phyloP scores from a whole-genome alignment of 1,139 yeast species.

The Lodderomyces beijingensis region DNA sequence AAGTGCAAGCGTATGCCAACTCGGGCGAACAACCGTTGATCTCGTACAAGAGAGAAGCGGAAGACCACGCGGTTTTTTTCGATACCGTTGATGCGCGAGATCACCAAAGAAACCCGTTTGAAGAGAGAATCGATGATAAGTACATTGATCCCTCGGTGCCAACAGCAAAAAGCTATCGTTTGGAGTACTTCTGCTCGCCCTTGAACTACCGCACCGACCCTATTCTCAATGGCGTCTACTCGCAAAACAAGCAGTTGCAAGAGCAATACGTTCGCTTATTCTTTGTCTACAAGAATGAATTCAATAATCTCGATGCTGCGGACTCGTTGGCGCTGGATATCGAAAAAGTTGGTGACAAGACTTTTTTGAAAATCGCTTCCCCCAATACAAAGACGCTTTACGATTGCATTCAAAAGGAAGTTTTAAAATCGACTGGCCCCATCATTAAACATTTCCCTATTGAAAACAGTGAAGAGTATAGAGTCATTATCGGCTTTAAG shows the following conservation, averaged over 20 bases:
- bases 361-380: constrained; percentile 78
- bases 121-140: constrained; percentile 71
- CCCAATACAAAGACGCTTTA: constrained; percentile 75
- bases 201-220: constrained; percentile 47
- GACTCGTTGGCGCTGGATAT: constrained; percentile 46
- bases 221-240: constrained; percentile 39
- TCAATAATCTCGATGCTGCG: constrained; percentile 24
- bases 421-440: constrained; percentile 81
- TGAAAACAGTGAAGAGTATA: constrained; percentile 72
- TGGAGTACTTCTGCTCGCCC: constrained; percentile 80
- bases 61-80: constrained; percentile 88
- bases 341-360: constrained; percentile 68
- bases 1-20: constrained; percentile 73
- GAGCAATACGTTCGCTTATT: constrained; percentile 69
- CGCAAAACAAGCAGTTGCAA: constrained; percentile 26
- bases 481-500: constrained; percentile 85
- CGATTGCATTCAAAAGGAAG: constrained; percentile 66
- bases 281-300: constrained; percentile 80
- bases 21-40: constrained; percentile 47
- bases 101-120: constrained; percentile 42
- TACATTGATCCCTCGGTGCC: constrained; percentile 58
- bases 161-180: constrained; percentile 49
- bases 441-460: constrained; percentile 84
- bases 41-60: constrained; percentile 70
- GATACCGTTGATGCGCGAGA: constrained; percentile 53